phyloP scores from a whole-genome alignment of 129 eudicot genomes.

The Cynara cardunculus region DNA sequence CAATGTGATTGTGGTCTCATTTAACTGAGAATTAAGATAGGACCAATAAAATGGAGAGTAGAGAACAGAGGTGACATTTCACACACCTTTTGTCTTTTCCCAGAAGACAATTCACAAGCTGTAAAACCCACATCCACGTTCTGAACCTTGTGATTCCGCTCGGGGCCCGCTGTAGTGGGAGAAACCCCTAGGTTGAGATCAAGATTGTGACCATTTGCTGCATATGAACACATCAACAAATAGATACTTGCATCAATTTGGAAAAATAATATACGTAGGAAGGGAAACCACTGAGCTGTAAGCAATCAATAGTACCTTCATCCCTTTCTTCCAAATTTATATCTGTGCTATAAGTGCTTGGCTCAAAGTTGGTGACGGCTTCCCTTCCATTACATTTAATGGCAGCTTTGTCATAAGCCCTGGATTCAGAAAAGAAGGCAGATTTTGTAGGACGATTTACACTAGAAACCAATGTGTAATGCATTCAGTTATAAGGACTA shows the following conservation, averaged over 20 bases:
- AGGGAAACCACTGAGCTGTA: neutral
- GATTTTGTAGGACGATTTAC: conserved; percentile 20
- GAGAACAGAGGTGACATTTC: neutral
- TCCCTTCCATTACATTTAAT: conserved; percentile 54
- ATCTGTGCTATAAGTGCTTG: conserved; percentile 37
- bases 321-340: conserved; percentile 18
- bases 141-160: conserved; percentile 25
- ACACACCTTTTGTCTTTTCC: conserved; percentile 56
- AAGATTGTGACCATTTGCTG: conserved; percentile 57
- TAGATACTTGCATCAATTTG: neutral
- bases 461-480: conserved; percentile 4
- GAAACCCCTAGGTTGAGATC: conserved; percentile 78
- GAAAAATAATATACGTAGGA: neutral
- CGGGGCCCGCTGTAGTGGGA: conserved; percentile 39
- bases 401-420: conserved; percentile 86
- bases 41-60: neutral
- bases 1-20: neutral
- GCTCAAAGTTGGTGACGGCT: conserved; percentile 75
- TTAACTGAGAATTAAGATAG: neutral
- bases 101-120: conserved; percentile 26
- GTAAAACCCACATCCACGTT: conserved; percentile 28
- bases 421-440: conserved; percentile 38
- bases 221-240: conserved; percentile 10
- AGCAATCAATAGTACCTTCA: conserved; percentile 44
- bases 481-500: conserved; percentile 15